Percentiles rank a stretch among this genome's conserved stretches.
Evolutionary conservation across 1,139 yeast species (phyloP).

Genomic region (Kurtzmaniella natalensis): DNA sequence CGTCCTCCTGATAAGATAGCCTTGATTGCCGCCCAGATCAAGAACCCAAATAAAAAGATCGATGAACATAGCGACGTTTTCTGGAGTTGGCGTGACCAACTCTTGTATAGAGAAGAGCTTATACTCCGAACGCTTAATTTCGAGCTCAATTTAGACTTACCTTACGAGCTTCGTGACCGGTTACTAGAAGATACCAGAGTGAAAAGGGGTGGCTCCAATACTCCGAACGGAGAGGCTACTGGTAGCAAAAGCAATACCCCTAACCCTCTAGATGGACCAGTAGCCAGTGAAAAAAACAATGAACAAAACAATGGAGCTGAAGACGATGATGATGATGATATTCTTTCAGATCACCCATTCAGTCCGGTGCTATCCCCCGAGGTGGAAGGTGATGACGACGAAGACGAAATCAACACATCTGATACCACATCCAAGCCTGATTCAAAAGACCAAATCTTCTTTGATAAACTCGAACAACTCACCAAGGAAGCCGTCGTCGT

Average conservation of each 20-base stretch:
- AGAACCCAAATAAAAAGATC: constrained; percentile 27
- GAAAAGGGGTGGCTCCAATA: background rate
- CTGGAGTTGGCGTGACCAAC: constrained; percentile 47
- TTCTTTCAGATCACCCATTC: constrained; percentile 2
- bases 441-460: constrained; percentile 12
- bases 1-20: constrained; percentile 44
- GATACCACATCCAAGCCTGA: too few relatives aligned
- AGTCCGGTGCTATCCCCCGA: too few relatives aligned
- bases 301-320: constrained; percentile 3
- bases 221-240: background rate
- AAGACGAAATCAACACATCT: background rate
- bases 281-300: background rate
- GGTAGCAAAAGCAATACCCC: background rate
- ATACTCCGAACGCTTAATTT: constrained; percentile 37
- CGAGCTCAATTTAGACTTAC: constrained; percentile 36
- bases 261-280: background rate
- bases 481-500: constrained; percentile 31
- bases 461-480: constrained; percentile 25
- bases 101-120: constrained; percentile 41
- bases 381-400: background rate
- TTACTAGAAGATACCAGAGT: constrained; percentile 12
- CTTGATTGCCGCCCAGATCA: constrained; percentile 31
- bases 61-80: constrained; percentile 40
- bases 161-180: constrained; percentile 31
- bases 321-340: constrained; percentile 4